Evolutionary conservation across 148 eudicot species (phyloP).

Genomic region (Hydrangea macrophylla): DNA sequence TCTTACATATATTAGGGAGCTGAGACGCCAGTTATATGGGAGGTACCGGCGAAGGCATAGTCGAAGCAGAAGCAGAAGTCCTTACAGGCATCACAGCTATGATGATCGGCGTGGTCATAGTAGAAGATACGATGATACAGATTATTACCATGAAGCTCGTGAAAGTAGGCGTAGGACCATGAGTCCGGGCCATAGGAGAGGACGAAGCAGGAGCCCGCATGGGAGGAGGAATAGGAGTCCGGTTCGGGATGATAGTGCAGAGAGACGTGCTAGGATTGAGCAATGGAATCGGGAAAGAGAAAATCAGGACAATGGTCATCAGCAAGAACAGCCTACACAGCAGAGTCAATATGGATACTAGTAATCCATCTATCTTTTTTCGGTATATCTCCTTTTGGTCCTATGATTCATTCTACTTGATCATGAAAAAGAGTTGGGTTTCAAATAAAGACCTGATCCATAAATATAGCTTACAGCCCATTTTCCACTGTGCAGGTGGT

Average conservation of each 20-base stretch:
- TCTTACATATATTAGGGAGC: slow-evolving; percentile 33
- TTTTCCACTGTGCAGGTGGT: slow-evolving; percentile 82
- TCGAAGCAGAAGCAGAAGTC: slow-evolving; percentile 75
- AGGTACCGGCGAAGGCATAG: slow-evolving; percentile 54
- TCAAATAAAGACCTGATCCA: slow-evolving; percentile 12
- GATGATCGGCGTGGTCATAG: slow-evolving; percentile 70
- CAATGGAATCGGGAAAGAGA: slow-evolving; percentile 95
- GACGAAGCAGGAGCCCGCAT: slow-evolving; percentile 75
- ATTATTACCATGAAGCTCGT: slow-evolving; percentile 61
- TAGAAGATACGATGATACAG: slow-evolving; percentile 74
- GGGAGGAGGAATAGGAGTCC: slow-evolving; percentile 66
- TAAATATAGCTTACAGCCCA: slow-evolving; percentile 47
- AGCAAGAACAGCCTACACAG: slow-evolving; percentile 27
- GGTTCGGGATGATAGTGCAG: slow-evolving; percentile 80
- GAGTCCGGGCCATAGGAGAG: slow-evolving; percentile 56
- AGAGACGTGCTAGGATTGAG: slow-evolving; percentile 89
- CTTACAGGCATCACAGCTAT: slow-evolving; percentile 69
- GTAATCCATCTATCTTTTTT: slow-evolving; percentile 15
- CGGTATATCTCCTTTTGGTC: slow-evolving; percentile 50
- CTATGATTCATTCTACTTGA: background rate
- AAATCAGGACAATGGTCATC: no score
- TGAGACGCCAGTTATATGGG: slow-evolving; percentile 72
- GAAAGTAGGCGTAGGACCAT: slow-evolving; percentile 62
- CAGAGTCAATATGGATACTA: slow-evolving; percentile 39
- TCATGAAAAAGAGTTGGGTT: slow-evolving; percentile 1